Evolutionary conservation across 1,284 basidiomycete species (phyloP).

Genomic region (Flammula alnicola): DNA sequence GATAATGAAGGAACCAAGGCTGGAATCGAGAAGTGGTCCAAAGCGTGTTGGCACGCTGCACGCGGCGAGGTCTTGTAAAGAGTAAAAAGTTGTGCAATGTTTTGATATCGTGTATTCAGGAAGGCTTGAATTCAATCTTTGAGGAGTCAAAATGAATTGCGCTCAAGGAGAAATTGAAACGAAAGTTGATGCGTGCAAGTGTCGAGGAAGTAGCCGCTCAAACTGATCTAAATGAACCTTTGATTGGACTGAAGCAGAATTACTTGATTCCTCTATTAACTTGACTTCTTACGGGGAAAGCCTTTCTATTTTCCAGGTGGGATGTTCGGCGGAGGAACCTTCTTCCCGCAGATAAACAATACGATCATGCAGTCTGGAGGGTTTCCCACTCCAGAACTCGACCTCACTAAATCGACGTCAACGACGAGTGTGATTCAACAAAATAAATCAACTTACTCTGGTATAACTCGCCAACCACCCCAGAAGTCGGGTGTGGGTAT

Average conservation of each 20-base stretch:
- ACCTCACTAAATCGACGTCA: conserved; percentile 54
- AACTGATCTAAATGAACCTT: no score
- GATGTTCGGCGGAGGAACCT: conserved; percentile 50
- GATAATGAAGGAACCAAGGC: conserved; percentile 45
- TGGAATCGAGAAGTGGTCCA: conserved; percentile 46
- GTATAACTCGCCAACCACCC: conserved; percentile 96
- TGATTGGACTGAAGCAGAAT: no score
- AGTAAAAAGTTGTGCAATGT: neutral
- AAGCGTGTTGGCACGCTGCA: conserved; percentile 46
- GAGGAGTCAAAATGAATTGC: no score
- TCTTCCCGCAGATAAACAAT: conserved; percentile 76
- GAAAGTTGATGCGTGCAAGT: no score
- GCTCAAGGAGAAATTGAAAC: no score
- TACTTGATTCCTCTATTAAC: conserved; percentile 1
- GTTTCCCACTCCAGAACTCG: conserved; percentile 94
- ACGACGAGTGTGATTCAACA: conserved; percentile 1
- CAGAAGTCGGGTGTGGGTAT: conserved; percentile 90
- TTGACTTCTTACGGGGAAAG: conserved; percentile 61
- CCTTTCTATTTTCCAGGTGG: conserved; percentile 75
- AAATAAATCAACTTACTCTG: conserved; percentile 62
- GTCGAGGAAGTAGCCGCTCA: no score
- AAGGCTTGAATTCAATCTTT: no score
- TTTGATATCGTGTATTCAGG: no score
- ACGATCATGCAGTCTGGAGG: conserved; percentile 88
- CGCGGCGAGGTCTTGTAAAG: conserved; percentile 29